Conservation (phyloP, 441 rosid species). For the Populus hybrid region DNA sequence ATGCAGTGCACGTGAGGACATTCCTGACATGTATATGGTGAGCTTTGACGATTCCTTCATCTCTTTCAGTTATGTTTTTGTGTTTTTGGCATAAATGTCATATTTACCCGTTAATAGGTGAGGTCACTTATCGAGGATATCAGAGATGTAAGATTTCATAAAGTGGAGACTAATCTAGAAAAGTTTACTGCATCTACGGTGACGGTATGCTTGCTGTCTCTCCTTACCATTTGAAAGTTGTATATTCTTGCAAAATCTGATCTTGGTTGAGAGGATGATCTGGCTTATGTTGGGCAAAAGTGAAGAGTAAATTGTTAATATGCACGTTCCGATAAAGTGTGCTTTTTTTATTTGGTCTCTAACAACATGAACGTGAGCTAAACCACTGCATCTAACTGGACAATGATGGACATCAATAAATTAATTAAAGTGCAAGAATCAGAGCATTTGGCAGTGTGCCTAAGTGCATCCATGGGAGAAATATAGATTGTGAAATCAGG, state of each 20-base stretch:
- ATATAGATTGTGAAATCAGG: background rate
- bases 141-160: conserved; percentile 91
- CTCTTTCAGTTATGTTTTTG: conserved; percentile 14
- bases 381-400: too few species aligned
- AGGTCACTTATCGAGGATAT: conserved; percentile 89
- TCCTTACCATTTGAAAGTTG: conserved; percentile 4
- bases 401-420: too few species aligned
- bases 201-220: conserved; percentile 48
- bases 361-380: too few species aligned
- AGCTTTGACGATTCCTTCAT: conserved; percentile 19
- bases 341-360: background rate
- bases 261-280: background rate
- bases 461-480: background rate
- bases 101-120: conserved; percentile 43
- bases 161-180: conserved; percentile 87
- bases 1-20: conserved; percentile 84
- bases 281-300: background rate
- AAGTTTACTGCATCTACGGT: conserved; percentile 92
- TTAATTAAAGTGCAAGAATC: too few species aligned
- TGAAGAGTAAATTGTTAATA: background rate
- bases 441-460: background rate
- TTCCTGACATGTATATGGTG: conserved; percentile 90
- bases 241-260: conserved; percentile 3
- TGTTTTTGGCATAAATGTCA: conserved; percentile 12
- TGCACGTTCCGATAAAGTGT: background rate